phyloP scores from a whole-genome alignment of 129 eudicot genomes.

The Pseudognaphalium luteoalbum region DNA sequence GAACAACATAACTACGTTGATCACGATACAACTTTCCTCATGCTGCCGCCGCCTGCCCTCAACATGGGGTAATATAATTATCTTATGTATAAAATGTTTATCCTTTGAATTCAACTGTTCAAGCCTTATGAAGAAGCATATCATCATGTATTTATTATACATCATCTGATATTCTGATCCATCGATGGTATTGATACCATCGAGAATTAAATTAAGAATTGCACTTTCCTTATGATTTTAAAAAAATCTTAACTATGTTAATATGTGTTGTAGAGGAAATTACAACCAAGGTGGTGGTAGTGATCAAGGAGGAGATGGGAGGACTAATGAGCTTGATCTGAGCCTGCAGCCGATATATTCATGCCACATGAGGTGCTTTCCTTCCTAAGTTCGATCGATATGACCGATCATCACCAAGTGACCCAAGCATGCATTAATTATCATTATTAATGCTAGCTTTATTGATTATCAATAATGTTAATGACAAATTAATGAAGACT shows the following conservation, averaged over 20 bases:
- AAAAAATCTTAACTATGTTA: background rate
- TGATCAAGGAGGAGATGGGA: conserved; percentile 36
- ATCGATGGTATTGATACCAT: background rate
- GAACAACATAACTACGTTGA: conserved; percentile 49
- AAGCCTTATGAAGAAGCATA: background rate
- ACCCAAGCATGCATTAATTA: background rate
- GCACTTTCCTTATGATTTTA: no score
- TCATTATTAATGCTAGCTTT: background rate
- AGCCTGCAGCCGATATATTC: conserved; percentile 77
- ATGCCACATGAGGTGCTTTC: conserved; percentile 71
- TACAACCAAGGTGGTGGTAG: conserved; percentile 51
- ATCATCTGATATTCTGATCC: background rate
- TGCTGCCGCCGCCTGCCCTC: conserved; percentile 51
- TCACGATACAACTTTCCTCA: conserved; percentile 41
- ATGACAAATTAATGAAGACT: background rate
- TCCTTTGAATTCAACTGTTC: background rate
- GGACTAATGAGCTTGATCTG: conserved; percentile 77
- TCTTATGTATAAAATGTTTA: background rate
- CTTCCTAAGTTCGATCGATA: conserved; percentile 32
- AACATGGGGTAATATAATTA: conserved; percentile 45
- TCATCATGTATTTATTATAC: background rate
- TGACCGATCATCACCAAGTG: background rate
- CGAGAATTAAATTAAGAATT: no score
- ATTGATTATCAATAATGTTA: background rate
- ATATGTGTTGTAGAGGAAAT: conserved; percentile 41